Evolutionary conservation across 805 yeast genomes (phyloP).

Genomic region (Ogataea sp.): DNA sequence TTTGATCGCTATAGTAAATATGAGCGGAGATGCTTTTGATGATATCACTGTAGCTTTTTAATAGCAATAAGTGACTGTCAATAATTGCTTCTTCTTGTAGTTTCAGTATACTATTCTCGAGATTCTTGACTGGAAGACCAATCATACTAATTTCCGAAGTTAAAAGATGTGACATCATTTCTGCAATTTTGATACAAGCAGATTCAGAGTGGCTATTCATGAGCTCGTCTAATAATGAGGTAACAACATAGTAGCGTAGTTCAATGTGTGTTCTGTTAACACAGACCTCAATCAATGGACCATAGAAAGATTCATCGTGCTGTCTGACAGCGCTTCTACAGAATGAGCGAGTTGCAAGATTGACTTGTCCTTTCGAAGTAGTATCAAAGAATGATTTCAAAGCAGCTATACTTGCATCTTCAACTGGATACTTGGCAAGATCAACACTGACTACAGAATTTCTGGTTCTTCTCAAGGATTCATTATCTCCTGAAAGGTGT

Average conservation of each 20-base stretch:
- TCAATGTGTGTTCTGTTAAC: slow-evolving; percentile 60
- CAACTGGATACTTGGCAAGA: slow-evolving; percentile 11
- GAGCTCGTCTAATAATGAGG: slow-evolving; percentile 48
- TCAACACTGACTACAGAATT: neutral
- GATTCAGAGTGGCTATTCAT: slow-evolving; percentile 13
- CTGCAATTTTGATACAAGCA: slow-evolving; percentile 14
- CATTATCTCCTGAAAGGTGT: slow-evolving; percentile 2
- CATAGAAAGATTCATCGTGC: slow-evolving; percentile 39
- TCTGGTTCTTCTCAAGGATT: neutral
- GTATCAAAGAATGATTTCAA: slow-evolving; percentile 60
- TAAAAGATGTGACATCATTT: slow-evolving; percentile 39
- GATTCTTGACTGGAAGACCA: slow-evolving; percentile 80
- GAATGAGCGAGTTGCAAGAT: slow-evolving; percentile 46
- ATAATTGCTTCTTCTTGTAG: slow-evolving; percentile 32
- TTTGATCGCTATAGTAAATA: slow-evolving; percentile 80
- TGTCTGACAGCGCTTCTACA: slow-evolving; percentile 32
- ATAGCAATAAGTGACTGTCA: slow-evolving; percentile 20
- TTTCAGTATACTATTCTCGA: slow-evolving; percentile 49
- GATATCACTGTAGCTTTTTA: slow-evolving; percentile 43
- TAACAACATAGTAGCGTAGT: slow-evolving; percentile 20
- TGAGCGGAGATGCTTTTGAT: slow-evolving; percentile 69
- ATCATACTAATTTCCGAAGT: slow-evolving; percentile 75
- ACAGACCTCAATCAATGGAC: slow-evolving; percentile 50
- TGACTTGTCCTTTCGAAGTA: slow-evolving; percentile 50
- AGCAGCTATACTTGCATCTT: slow-evolving; percentile 22